Evolutionary conservation across 192 early-diverging fungal species (phyloP).

Genomic region (Gaertneriomyces semiglobifer): DNA sequence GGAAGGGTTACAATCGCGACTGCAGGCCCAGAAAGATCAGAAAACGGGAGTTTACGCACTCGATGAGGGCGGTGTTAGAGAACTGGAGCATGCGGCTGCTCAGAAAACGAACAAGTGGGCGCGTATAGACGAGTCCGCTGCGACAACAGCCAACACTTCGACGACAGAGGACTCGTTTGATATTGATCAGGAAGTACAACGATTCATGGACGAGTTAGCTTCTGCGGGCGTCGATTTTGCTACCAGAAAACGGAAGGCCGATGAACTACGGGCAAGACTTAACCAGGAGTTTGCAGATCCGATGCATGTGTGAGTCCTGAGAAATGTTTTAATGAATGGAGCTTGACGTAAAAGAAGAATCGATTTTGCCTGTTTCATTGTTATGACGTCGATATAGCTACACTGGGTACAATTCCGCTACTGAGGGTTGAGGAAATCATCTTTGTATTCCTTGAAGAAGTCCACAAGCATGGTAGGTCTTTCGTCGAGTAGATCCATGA

Average conservation of each 20-base stretch:
- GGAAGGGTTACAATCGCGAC: neutral
- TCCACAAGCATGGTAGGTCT: constrained; percentile 2
- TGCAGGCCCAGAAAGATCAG: constrained; percentile 6
- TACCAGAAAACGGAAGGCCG: neutral
- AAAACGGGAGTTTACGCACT: neutral
- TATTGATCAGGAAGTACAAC: neutral
- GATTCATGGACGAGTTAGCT: neutral
- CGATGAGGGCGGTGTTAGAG: neutral
- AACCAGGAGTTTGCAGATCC: too few relatives aligned
- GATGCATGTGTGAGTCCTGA: too few relatives aligned
- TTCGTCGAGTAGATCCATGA: constrained; percentile 1
- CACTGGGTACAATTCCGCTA: neutral
- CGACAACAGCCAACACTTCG: neutral
- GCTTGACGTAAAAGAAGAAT: too few relatives aligned
- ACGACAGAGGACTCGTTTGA: neutral
- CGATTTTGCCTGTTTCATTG: too few relatives aligned
- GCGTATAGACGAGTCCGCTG: neutral
- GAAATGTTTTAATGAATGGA: too few relatives aligned
- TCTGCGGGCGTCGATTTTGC: neutral
- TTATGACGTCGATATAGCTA: too few relatives aligned
- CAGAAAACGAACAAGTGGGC: neutral
- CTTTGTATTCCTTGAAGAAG: constrained; percentile 19
- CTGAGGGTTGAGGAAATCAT: constrained; percentile 4
- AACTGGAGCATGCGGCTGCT: neutral
- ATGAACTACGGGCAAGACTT: neutral